These are phyloP conservation scores for Porodaedalea pini DNA, from an alignment of 1,284 basidiomycete species.

Conservation along the genomic window DNA sequence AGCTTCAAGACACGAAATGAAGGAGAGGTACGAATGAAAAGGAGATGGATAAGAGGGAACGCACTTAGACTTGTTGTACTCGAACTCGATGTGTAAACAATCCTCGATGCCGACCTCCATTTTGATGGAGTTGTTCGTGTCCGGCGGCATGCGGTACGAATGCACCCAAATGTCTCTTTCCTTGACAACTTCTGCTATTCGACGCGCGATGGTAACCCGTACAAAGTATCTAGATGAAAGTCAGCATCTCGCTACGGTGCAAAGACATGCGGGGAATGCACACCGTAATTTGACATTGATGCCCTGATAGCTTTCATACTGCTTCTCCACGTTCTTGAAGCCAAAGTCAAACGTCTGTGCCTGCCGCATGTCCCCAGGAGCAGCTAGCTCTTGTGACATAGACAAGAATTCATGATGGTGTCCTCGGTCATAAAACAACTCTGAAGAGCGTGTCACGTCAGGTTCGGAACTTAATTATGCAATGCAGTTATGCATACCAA, in stretches of 20 bases:
- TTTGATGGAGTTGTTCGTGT: constrained; percentile 96
- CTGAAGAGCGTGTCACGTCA: constrained; percentile 39
- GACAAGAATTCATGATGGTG: constrained; percentile 99
- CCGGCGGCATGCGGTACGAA: constrained; percentile 97
- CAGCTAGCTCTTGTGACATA: constrained; percentile 89
- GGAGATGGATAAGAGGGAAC: constrained; percentile 29
- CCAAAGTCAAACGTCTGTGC: constrained; percentile 94
- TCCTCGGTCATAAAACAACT: constrained; percentile 94
- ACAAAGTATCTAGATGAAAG: constrained; percentile 74
- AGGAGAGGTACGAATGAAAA: neutral
- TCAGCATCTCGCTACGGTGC: neutral
- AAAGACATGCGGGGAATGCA: constrained; percentile 29
- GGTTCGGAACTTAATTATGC: neutral
- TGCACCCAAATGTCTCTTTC: constrained; percentile 98
- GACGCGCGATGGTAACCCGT: constrained; percentile 85
- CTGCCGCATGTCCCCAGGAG: constrained; percentile 91
- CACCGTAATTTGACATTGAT: constrained; percentile 97
- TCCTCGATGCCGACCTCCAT: constrained; percentile 99
- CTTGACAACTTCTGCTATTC: constrained; percentile 90
- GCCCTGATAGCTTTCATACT: constrained; percentile 96
- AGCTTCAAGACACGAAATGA: neutral
- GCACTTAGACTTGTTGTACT: constrained; percentile 99
- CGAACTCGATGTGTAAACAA: constrained; percentile 98
- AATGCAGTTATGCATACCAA: constrained; percentile 56
- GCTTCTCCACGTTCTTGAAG: constrained; percentile 99